Evolutionary conservation across 441 rosid genomes (phyloP).

Genomic region (Macaranga tanarius): DNA sequence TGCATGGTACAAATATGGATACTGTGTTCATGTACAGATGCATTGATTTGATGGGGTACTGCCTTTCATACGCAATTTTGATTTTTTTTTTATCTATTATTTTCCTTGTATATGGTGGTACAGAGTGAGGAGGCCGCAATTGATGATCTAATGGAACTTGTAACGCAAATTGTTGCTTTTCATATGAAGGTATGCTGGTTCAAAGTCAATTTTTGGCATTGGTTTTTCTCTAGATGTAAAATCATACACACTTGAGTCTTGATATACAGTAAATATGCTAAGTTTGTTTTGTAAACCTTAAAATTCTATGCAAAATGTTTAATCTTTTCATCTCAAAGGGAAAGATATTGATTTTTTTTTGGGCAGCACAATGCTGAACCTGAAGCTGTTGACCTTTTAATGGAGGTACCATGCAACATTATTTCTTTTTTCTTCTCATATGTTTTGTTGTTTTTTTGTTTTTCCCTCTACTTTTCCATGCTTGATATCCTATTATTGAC

Average conservation of each 20-base stretch:
- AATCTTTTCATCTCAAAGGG: neutral
- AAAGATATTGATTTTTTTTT: constrained; percentile 8
- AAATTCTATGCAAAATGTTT: neutral
- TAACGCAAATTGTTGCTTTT: constrained; percentile 88
- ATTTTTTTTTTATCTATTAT: neutral
- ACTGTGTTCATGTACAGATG: neutral
- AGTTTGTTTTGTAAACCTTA: neutral
- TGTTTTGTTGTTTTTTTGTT: neutral
- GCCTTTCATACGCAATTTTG: too few relatives aligned
- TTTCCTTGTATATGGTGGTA: constrained; percentile 12
- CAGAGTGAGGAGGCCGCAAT: constrained; percentile 69
- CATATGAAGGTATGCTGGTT: constrained; percentile 76
- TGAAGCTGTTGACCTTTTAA: constrained; percentile 95
- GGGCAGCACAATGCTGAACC: constrained; percentile 98
- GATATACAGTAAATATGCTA: neutral
- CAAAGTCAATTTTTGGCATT: constrained; percentile 6
- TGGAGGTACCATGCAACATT: constrained; percentile 54
- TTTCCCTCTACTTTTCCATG: neutral
- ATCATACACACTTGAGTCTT: neutral
- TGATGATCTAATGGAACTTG: constrained; percentile 84
- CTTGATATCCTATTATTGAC: constrained; percentile 7
- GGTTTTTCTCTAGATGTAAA: neutral
- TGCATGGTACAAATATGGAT: neutral
- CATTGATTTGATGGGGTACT: neutral
- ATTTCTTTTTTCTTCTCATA: neutral